These are phyloP conservation scores for Emmonsiellopsis sp. DNA, from an alignment of 2,329 filamentous ascomycete genomes.

Conservation along the genomic window DNA sequence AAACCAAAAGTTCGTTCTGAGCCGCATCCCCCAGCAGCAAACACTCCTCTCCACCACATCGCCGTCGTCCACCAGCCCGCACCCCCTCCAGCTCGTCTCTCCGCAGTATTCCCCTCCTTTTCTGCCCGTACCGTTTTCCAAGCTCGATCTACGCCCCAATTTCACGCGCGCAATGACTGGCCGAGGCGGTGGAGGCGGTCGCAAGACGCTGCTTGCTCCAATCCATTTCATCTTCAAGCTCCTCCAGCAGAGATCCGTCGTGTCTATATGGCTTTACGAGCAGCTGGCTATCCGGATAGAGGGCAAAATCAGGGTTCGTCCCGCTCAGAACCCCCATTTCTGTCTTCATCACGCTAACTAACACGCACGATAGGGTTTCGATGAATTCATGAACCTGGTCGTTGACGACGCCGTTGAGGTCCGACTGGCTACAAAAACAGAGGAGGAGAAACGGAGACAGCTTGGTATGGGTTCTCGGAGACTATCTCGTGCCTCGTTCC, in stretches of 20 bases:
- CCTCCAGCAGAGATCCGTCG: conserved; percentile 69
- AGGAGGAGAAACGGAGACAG: conserved; percentile 66
- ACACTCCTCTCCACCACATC: not conserved
- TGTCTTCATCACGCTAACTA: not conserved
- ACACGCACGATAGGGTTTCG: conserved; percentile 63
- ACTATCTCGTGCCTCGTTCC: not conserved
- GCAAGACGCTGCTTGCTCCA: conserved; percentile 62
- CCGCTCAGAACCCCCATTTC: not conserved
- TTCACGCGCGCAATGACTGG: conserved; percentile 38
- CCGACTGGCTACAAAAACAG: conserved; percentile 69
- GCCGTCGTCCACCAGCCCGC: conserved; percentile 4
- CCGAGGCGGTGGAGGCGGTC: conserved; percentile 46
- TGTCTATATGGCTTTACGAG: conserved; percentile 95
- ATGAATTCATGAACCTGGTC: conserved; percentile 99
- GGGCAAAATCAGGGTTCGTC: conserved; percentile 79
- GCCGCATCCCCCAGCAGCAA: not conserved
- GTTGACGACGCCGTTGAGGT: conserved; percentile 94
- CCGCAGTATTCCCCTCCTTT: not conserved
- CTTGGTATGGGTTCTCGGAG: conserved; percentile 51
- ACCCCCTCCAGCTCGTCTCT: conserved; percentile 6
- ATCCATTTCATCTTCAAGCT: conserved; percentile 94
- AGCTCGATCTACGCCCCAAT: not conserved
- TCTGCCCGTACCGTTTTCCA: not conserved
- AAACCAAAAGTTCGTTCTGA: not conserved
- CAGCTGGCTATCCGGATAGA: conserved; percentile 90